These are phyloP conservation scores for Somion occarium DNA, from an alignment of 1,284 basidiomycete species.

Conservation along the genomic window DNA sequence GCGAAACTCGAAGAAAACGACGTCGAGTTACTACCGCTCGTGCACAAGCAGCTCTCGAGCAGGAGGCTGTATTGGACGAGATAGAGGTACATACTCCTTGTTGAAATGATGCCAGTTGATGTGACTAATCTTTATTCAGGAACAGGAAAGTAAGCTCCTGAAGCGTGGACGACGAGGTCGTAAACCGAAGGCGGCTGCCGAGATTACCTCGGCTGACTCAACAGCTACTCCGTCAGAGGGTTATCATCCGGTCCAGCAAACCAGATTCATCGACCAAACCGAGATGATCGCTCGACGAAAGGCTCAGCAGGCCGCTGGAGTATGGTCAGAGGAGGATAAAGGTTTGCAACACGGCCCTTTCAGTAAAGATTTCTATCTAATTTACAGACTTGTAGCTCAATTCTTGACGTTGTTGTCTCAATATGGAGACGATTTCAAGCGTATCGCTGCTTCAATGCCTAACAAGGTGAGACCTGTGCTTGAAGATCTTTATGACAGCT, in stretches of 20 bases:
- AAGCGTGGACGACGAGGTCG: constrained; percentile 30
- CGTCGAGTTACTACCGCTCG: constrained; percentile 26
- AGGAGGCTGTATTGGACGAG: constrained; percentile 27
- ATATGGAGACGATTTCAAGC: constrained; percentile 73
- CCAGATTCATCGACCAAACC: constrained; percentile 26
- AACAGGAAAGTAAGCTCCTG: constrained; percentile 1
- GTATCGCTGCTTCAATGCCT: constrained; percentile 69
- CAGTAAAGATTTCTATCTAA: constrained; percentile 40
- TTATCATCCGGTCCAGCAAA: constrained; percentile 20
- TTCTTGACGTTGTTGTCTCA: constrained; percentile 63
- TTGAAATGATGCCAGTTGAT: neutral
- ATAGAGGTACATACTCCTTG: constrained; percentile 23
- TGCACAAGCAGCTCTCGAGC: constrained; percentile 23
- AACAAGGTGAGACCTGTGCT: constrained; percentile 51
- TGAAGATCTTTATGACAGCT: too few relatives aligned
- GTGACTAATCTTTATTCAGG: neutral
- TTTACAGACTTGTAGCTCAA: constrained; percentile 40
- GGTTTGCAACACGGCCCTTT: constrained; percentile 27
- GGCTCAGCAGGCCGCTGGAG: constrained; percentile 25
- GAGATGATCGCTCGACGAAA: constrained; percentile 33
- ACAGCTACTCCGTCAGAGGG: constrained; percentile 24
- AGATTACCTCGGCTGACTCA: constrained; percentile 5
- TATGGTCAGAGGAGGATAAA: constrained; percentile 60
- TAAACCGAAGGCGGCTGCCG: constrained; percentile 22
- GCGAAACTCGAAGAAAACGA: constrained; percentile 40